These are phyloP conservation scores for Lactuca sativa DNA, from an alignment of 129 eudicot species.

Conservation along the genomic window DNA sequence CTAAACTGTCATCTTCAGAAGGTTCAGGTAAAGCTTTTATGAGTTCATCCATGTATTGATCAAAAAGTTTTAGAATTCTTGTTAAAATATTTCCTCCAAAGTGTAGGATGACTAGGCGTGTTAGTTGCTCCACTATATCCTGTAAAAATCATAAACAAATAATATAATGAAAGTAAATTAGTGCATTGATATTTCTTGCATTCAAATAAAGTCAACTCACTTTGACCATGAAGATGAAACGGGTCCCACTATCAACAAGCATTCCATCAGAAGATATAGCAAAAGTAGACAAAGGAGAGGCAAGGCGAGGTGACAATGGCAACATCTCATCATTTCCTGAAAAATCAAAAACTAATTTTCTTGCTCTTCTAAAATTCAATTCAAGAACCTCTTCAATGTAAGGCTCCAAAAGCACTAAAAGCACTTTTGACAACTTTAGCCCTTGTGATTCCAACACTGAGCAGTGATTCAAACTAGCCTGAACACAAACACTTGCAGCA, in stretches of 20 bases:
- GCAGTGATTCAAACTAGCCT: constrained; percentile 88
- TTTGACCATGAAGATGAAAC: constrained; percentile 76
- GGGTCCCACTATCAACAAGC: constrained; percentile 76
- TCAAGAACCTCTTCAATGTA: constrained; percentile 90
- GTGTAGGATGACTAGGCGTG: constrained; percentile 73
- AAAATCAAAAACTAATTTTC: constrained; percentile 71
- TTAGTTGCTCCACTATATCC: constrained; percentile 87
- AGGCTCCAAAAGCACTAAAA: constrained; percentile 82
- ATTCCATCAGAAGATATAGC: constrained; percentile 69
- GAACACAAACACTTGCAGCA: constrained; percentile 84
- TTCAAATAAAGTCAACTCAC: constrained; percentile 43
- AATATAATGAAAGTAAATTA: not conserved
- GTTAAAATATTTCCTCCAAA: constrained; percentile 81
- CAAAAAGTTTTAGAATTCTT: constrained; percentile 74
- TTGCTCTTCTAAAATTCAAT: constrained; percentile 76
- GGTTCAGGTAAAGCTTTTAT: constrained; percentile 82
- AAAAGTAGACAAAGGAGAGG: constrained; percentile 85
- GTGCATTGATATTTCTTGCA: no score
- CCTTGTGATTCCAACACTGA: constrained; percentile 78
- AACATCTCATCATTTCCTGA: constrained; percentile 58
- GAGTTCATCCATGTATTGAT: constrained; percentile 79
- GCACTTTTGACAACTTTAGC: constrained; percentile 70
- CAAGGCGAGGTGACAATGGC: constrained; percentile 87
- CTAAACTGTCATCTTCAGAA: constrained; percentile 77
- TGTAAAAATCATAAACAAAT: constrained; percentile 20